Base-by-base conservation (phyloP, 495 filamentous ascomycete genomes). In the Annulohypoxylon nitens region DNA sequence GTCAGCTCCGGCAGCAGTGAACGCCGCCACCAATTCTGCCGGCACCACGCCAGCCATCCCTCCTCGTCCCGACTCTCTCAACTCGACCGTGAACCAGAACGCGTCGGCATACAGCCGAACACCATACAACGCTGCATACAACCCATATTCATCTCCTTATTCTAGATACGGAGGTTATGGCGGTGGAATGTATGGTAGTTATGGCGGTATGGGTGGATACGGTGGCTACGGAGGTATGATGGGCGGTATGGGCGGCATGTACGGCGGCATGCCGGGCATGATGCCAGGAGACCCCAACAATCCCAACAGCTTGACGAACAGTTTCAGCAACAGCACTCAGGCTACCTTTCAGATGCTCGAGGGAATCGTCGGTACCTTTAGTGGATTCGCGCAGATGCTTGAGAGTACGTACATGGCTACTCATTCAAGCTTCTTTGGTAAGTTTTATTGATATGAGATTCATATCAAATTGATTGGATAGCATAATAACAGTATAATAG, bases 341-440 rank as follows among this genome's bases (percentile, higher is more conserved):
- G 92, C 95, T n/a, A 98, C 97, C 1, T 99, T 99, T 78, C 96
- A 98, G 86, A 93, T 98, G 86, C 94, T 99, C 45, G 97, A 99
- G 83, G 96, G 94, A 70, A 92, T 99, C 48, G 96, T 98, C n/a
- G 92, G 93, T n/a, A 95, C 97, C 14, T 98, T 96, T 82, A 93
- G 95, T 33, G 97, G 97, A 2, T 97, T 99, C 78, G 95, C 97
- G 16, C 97, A 99, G 86, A 98, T 99, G 97, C 87, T 99, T 10
- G 96, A 99, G 83, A 98, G 95, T 81, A 98, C 97, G 10, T 99
- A 97, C 76, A 98, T 99, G 97, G 96, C 97, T n/a, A 99, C 97
- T 2, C 97, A 98, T 84, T 97, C 93, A 57, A 95, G 92, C 58
- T 99, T 99, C 83, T 98, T 98, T 79, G 96, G 95, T 98, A 89